These are phyloP conservation scores for Gymnopilus junonius DNA, from an alignment of 768 basidiomycete species.

Conservation along the genomic window DNA sequence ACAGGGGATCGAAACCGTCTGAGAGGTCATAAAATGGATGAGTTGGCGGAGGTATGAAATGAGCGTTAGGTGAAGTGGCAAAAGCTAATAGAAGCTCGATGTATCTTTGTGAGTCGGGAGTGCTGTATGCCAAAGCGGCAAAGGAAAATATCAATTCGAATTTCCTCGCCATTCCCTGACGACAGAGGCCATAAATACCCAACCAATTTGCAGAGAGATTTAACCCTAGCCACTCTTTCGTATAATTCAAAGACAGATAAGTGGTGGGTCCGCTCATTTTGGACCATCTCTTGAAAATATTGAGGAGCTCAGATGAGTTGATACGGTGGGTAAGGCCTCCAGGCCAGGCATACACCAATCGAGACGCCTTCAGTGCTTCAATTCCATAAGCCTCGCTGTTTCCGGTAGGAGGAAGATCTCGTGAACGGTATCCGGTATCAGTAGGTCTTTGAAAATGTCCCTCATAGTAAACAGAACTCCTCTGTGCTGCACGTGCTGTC, in stretches of 20 bases:
- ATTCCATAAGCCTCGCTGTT: slow-evolving; percentile 6
- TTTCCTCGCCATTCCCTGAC: slow-evolving; percentile 3
- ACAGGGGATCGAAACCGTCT: slow-evolving; percentile 18
- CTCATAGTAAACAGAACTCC: slow-evolving; percentile 17
- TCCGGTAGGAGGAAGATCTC: slow-evolving; percentile 11
- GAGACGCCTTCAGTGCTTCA: slow-evolving; percentile 13
- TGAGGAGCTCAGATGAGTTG: slow-evolving; percentile 6
- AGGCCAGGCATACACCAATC: slow-evolving; percentile 14
- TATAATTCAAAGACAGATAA: slow-evolving; percentile 4
- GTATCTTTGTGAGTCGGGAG: slow-evolving; percentile 12
- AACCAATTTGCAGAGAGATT: slow-evolving; percentile 10
- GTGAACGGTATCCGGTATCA: slow-evolving; percentile 5
- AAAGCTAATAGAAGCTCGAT: slow-evolving; percentile 38
- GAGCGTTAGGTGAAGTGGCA: slow-evolving; percentile 20
- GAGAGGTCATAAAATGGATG: slow-evolving; percentile 21
- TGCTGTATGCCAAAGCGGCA: slow-evolving; percentile 15
- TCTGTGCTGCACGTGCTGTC: slow-evolving; percentile 10
- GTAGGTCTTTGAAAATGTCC: neutral
- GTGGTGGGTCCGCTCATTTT: neutral
- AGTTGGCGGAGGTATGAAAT: slow-evolving; percentile 18
- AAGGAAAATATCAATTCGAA: slow-evolving; percentile 20
- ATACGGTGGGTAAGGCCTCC: slow-evolving; percentile 2
- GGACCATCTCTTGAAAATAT: slow-evolving; percentile 7
- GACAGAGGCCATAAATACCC: slow-evolving; percentile 18
- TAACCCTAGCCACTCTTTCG: slow-evolving; percentile 14